phyloP scores from a whole-genome alignment of 2,329 filamentous ascomycete species.

The Fusarium sororula region DNA sequence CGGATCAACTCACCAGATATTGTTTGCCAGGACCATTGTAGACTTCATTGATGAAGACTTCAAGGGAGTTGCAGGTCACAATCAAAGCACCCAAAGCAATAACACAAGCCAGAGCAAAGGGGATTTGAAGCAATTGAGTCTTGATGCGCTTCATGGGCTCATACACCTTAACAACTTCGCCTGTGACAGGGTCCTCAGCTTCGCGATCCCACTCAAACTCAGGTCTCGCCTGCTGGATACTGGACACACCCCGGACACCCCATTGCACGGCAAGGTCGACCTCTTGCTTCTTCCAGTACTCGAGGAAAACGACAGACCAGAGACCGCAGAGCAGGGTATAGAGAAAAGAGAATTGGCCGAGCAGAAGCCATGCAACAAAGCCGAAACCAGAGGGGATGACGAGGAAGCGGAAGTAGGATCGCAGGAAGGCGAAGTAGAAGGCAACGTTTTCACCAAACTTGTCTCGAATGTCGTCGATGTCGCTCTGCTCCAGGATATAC shows the following conservation, averaged over 20 bases:
- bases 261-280: conserved; percentile 85
- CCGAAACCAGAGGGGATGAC: conserved; percentile 84
- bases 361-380: conserved; percentile 78
- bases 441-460: conserved; percentile 85
- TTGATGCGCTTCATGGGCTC: conserved; percentile 77
- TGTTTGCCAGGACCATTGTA: conserved; percentile 90
- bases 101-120: conserved; percentile 81
- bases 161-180: conserved; percentile 80
- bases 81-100: conserved; percentile 82
- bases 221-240: conserved; percentile 78
- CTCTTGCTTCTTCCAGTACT: conserved; percentile 97
- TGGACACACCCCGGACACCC: conserved; percentile 86
- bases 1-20: conserved; percentile 69
- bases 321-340: conserved; percentile 82
- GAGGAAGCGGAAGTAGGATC: conserved; percentile 88
- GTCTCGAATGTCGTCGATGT: conserved; percentile 79
- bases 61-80: conserved; percentile 86
- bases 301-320: conserved; percentile 91
- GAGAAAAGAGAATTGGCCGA: conserved; percentile 83
- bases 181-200: conserved; percentile 81
- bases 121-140: conserved; percentile 82
- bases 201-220: conserved; percentile 84
- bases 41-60: conserved; percentile 95
- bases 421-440: conserved; percentile 95
- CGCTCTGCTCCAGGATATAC: conserved; percentile 70